Percentiles rank a stretch among this genome's conserved stretches.
Evolutionary conservation across 495 filamentous ascomycete genomes (phyloP).

Genomic region (Penicillium taxi): DNA sequence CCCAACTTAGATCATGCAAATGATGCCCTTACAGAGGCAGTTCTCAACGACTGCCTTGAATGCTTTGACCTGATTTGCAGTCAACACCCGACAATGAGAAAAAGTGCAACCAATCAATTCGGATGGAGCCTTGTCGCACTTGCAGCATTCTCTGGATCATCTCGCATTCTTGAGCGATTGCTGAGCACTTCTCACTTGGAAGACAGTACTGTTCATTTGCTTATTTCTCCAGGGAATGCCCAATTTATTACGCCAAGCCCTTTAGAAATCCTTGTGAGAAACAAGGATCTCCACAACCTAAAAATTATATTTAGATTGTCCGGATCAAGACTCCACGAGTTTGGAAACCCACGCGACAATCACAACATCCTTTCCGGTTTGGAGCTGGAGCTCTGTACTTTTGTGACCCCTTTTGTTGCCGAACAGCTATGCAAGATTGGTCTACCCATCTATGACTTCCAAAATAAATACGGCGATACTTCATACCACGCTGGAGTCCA

Average conservation of each 20-base stretch:
- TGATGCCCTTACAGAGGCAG: neutral
- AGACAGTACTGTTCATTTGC: neutral
- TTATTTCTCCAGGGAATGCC: neutral
- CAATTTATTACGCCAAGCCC: neutral
- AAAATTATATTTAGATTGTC: neutral
- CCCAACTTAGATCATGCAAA: neutral
- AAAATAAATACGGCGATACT: neutral
- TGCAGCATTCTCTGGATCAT: neutral
- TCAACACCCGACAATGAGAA: neutral
- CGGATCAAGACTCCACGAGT: neutral
- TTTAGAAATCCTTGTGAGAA: neutral
- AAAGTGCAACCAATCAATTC: neutral
- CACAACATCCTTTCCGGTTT: neutral
- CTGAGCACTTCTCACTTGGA: neutral
- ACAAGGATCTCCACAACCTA: neutral
- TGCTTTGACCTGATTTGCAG: neutral
- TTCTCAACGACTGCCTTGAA: neutral
- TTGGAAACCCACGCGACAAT: neutral
- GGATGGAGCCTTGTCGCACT: conserved; percentile 1
- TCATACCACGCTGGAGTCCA: conserved; percentile 1
- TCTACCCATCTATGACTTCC: neutral
- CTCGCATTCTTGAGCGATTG: neutral
- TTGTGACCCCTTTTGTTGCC: neutral
- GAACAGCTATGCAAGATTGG: neutral
- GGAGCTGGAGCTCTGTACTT: neutral